Evolutionary conservation across 2,329 filamentous ascomycete species (phyloP), one percentile per base, ranked within the genome.

Genomic region (Phialophora chinensis): DNA sequence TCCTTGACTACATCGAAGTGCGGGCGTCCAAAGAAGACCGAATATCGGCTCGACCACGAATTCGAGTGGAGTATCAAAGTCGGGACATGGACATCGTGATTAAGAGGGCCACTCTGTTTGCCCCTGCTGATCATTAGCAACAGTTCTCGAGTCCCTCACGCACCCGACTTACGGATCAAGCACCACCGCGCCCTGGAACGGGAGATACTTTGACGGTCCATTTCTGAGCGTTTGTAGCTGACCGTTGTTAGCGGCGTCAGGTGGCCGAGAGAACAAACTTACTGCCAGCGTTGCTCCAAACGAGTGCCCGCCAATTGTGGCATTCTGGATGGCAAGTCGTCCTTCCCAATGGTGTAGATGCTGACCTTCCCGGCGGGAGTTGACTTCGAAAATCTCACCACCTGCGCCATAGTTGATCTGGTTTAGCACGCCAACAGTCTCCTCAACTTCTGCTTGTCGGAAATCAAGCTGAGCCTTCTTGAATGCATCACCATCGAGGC

Each of bases 1-100:
- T 85, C 84, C 63, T 81, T 82, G 7, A 90, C 87, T 0, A 86
- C 85, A 42, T 87, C 84, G 66, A 90, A 90, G 75, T 90, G 88
- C 52, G 87, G 84, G 5, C 87, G 82, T 3, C 86, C 87, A 70
- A 86, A 87, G 77, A 90, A 90, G 55, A 87, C 73, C 38, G 81
- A 84, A 66, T 79, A 76, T n/a, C 79, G 78, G 38, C 80, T 80
- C 38, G 86, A 89, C 88, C 88, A 91, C 7, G 87, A 85, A 66
- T 87, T 83, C 56, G 87, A 89, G 77, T 91, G 86, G 47, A 90
- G 79, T 31, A 90, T 79, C 55, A 90, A 76, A 2, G 87, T 74
- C 1, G 88, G 87, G 1, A 88, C 84, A 33, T 80, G 72, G 67
- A 90, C 81, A 49, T 88, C 81, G 65, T 80, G 74, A 76, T 90